Conservation (phyloP, 768 basidiomycete species). For the Trametes cinnabarina region DNA sequence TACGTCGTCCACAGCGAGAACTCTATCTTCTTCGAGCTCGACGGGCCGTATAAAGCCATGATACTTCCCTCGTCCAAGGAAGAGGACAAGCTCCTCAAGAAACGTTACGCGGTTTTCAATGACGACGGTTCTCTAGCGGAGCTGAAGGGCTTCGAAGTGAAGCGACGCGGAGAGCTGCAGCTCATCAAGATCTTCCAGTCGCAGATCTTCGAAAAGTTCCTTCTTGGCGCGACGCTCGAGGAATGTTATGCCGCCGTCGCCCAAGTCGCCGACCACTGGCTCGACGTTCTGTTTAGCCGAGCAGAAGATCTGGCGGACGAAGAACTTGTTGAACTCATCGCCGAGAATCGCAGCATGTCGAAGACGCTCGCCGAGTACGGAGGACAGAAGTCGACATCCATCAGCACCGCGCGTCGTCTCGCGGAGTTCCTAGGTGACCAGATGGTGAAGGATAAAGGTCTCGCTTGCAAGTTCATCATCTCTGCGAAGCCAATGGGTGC, state of each 20-base stretch:
- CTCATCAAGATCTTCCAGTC: conserved; percentile 99
- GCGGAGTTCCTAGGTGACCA: conserved; percentile 97
- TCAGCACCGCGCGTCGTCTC: conserved; percentile 90
- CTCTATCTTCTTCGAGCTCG: conserved; percentile 98
- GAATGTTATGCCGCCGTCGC: conserved; percentile 97
- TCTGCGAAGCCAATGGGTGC: conserved; percentile 90
- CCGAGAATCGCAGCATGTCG: conserved; percentile 97
- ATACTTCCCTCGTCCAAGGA: conserved; percentile 98
- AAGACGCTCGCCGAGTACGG: conserved; percentile 95
- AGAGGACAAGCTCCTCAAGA: conserved; percentile 97
- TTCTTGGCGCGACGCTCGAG: conserved; percentile 88
- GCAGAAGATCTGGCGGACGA: conserved; percentile 85
- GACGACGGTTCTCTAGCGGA: conserved; percentile 97
- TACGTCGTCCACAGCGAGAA: conserved; percentile 92
- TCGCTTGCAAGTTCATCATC: conserved; percentile 99
- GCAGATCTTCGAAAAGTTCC: conserved; percentile 96
- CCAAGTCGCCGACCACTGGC: conserved; percentile 92
- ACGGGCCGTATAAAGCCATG: conserved; percentile 99
- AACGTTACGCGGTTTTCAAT: conserved; percentile 98
- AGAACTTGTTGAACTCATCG: conserved; percentile 95
- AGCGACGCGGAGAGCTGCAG: conserved; percentile 94
- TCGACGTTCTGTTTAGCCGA: conserved; percentile 88
- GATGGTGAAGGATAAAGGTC: conserved; percentile 99
- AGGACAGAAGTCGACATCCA: conserved; percentile 96
- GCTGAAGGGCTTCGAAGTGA: conserved; percentile 98